Evolutionary conservation across 2,329 filamentous ascomycete species (phyloP).

Genomic region (Aphanocladium album): DNA sequence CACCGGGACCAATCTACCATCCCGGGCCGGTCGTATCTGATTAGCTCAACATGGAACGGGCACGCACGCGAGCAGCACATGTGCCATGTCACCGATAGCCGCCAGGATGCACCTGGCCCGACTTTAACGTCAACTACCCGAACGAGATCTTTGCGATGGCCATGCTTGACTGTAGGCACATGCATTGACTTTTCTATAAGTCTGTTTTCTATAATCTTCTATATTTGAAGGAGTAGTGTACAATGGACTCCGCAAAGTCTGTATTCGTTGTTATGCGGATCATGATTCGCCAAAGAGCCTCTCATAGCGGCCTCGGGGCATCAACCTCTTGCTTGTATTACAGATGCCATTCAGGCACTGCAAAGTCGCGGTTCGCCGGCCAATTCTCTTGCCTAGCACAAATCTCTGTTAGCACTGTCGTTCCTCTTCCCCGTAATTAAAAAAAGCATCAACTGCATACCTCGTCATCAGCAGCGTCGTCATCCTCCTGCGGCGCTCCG

Average conservation of each 20-base stretch:
- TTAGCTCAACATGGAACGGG: constrained; percentile 5
- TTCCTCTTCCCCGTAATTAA: neutral
- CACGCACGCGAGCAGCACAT: neutral
- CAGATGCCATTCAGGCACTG: constrained; percentile 37
- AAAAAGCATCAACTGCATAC: constrained; percentile 25
- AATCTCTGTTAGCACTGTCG: neutral
- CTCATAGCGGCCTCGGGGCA: neutral
- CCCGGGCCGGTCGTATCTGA: neutral
- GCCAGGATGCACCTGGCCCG: too few relatives aligned
- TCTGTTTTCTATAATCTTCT: neutral
- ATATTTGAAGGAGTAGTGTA: neutral
- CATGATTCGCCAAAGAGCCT: neutral
- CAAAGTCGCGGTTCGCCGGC: constrained; percentile 36
- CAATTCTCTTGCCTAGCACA: constrained; percentile 32
- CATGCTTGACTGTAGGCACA: neutral
- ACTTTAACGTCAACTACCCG: too few relatives aligned
- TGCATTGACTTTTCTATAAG: neutral
- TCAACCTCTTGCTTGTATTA: constrained; percentile 20
- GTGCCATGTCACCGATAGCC: too few relatives aligned
- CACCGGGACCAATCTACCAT: neutral
- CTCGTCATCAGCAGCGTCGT: constrained; percentile 37
- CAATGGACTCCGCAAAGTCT: neutral
- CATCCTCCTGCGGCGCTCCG: constrained; percentile 34
- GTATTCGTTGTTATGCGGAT: neutral
- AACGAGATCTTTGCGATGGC: too few relatives aligned